Percentiles rank a stretch among this genome's conserved stretches.
Evolutionary conservation across 805 yeast genomes (phyloP).

Genomic region (Candida dendrica): DNA sequence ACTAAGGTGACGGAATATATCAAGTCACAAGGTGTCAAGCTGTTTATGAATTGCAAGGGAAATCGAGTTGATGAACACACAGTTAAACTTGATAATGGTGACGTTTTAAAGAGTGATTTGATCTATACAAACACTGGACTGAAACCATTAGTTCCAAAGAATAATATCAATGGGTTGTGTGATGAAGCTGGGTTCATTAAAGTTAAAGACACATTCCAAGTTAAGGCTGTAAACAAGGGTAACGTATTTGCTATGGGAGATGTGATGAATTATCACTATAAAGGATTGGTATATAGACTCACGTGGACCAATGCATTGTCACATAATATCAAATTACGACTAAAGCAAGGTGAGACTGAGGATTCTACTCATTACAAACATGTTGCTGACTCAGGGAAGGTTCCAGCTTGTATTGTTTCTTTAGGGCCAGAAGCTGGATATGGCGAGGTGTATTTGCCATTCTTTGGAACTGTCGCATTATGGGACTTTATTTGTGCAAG

Average conservation of each 20-base stretch:
- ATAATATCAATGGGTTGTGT: slow-evolving; percentile 6
- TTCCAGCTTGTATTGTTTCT: no score
- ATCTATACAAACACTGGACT: slow-evolving; percentile 13
- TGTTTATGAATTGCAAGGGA: slow-evolving; percentile 8
- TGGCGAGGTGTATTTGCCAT: no score
- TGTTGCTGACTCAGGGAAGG: no score
- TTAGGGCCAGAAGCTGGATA: no score
- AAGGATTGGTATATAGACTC: slow-evolving; percentile 11
- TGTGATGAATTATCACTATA: slow-evolving; percentile 17
- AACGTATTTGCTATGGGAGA: slow-evolving; percentile 29
- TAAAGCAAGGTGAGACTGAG: no score
- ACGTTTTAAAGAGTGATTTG: slow-evolving; percentile 8
- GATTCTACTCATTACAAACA: no score
- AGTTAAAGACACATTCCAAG: slow-evolving; percentile 16
- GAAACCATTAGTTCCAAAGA: slow-evolving; percentile 15
- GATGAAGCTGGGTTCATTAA: slow-evolving; percentile 13
- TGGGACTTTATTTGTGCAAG: no score
- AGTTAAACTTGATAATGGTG: slow-evolving; percentile 1
- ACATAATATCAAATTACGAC: slow-evolving; percentile 9
- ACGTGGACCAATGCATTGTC: slow-evolving; percentile 11
- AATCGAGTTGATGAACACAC: no score
- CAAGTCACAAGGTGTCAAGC: slow-evolving; percentile 7
- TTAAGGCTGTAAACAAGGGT: slow-evolving; percentile 1
- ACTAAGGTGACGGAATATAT: slow-evolving; percentile 10
- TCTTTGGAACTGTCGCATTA: no score